Percentiles rank a stretch among this genome's conserved stretches.
phyloP scores from a whole-genome alignment of 2,329 filamentous ascomycete species.

The Aspergillus ibericus region DNA sequence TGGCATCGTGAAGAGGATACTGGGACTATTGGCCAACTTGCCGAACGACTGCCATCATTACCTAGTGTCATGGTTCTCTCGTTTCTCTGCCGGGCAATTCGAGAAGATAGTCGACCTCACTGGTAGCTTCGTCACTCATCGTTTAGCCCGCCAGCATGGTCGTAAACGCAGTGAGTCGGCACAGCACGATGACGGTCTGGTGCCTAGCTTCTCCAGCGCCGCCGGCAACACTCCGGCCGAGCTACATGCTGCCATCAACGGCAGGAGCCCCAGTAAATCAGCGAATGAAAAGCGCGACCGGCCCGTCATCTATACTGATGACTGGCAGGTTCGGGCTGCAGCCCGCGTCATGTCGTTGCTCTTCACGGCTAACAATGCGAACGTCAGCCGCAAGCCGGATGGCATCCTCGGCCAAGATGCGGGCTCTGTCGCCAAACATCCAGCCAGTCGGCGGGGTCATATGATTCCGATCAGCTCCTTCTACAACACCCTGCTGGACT shows the following conservation, averaged over 20 bases:
- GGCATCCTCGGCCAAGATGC: constrained; percentile 27
- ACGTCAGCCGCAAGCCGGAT: constrained; percentile 42
- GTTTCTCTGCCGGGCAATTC: constrained; percentile 67
- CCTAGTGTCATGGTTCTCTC: constrained; percentile 75
- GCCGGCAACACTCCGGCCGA: constrained; percentile 65
- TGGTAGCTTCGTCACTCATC: constrained; percentile 76
- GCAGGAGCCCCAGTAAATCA: constrained; percentile 51
- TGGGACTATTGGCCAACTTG: constrained; percentile 76
- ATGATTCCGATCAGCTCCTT: constrained; percentile 79
- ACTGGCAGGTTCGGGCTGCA: constrained; percentile 86
- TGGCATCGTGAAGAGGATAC: constrained; percentile 78
- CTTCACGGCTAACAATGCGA: constrained; percentile 74
- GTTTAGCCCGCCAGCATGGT: constrained; percentile 69
- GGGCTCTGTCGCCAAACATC: constrained; percentile 42
- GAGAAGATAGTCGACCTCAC: constrained; percentile 73
- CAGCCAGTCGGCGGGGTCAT: constrained; percentile 58
- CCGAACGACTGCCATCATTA: constrained; percentile 74
- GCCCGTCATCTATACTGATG: constrained; percentile 68
- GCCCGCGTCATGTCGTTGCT: constrained; percentile 77
- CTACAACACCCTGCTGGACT: constrained; percentile 83
- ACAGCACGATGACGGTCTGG: constrained; percentile 57
- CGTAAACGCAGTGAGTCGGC: constrained; percentile 62
- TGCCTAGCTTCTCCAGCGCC: constrained; percentile 70
- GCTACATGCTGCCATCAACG: constrained; percentile 73
- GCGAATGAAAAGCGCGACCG: constrained; percentile 53